Evolutionary conservation across 768 basidiomycete species (phyloP).

Genomic region (Phylloporus scabripes): DNA sequence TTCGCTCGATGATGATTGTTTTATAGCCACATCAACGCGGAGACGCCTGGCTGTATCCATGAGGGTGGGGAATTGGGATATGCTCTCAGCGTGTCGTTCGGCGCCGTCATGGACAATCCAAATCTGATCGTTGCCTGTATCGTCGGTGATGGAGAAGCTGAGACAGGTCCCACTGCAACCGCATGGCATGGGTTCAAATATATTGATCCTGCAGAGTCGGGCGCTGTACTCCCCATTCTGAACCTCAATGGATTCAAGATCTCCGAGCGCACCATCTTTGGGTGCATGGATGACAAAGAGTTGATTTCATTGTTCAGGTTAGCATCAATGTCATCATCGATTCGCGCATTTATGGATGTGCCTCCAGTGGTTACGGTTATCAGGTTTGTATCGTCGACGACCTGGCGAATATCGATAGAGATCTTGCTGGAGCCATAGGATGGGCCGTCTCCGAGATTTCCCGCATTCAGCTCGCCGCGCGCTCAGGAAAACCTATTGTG

Average conservation of each 20-base stretch:
- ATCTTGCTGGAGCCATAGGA: conserved; percentile 75
- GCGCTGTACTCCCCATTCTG: conserved; percentile 87
- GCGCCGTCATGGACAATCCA: conserved; percentile 88
- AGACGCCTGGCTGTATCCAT: conserved; percentile 86
- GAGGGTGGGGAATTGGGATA: conserved; percentile 92
- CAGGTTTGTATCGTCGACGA: conserved; percentile 79
- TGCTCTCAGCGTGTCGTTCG: conserved; percentile 79
- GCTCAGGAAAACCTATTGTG: conserved; percentile 65
- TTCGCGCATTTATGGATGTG: neutral
- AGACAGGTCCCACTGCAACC: conserved; percentile 71
- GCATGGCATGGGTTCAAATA: conserved; percentile 89
- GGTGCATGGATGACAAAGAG: conserved; percentile 88
- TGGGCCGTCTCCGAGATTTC: conserved; percentile 74
- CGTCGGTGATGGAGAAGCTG: conserved; percentile 86
- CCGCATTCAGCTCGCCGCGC: conserved; percentile 75
- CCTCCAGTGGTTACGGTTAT: conserved; percentile 73
- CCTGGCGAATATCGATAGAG: conserved; percentile 59
- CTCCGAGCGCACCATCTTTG: conserved; percentile 83
- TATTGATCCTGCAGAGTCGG: conserved; percentile 84
- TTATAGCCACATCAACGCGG: conserved; percentile 65
- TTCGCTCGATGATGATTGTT: neutral
- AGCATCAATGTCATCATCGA: neutral
- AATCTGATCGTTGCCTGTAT: conserved; percentile 76
- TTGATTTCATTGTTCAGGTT: conserved; percentile 69
- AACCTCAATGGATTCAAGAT: conserved; percentile 90